These are phyloP conservation scores for Solanum clarkiae DNA, from an alignment of 257 asterid species.

Conservation along the genomic window DNA sequence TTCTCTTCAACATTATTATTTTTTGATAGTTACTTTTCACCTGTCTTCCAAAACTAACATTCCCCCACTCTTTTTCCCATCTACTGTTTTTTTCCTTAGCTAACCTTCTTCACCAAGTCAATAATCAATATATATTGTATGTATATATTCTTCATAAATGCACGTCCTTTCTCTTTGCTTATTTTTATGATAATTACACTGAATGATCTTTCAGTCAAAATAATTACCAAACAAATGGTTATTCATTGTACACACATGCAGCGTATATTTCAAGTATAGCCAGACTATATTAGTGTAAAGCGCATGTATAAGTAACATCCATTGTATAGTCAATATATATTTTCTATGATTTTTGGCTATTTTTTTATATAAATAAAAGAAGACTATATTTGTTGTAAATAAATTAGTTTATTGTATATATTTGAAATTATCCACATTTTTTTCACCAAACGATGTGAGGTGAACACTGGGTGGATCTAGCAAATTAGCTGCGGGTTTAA, in stretches of 20 bases:
- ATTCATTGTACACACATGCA: too few species aligned
- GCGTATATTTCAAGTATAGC: too few species aligned
- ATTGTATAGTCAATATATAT: too few species aligned
- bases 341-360: too few species aligned
- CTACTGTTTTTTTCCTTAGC: conserved; percentile 11
- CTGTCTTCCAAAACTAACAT: conserved; percentile 9
- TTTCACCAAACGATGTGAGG: not conserved
- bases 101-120: conserved; percentile 4
- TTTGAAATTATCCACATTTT: not conserved
- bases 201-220: too few species aligned
- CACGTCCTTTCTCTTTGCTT: not conserved
- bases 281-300: too few species aligned
- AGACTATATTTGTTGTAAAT: too few species aligned
- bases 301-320: too few species aligned
- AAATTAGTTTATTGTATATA: too few species aligned
- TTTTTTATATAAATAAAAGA: too few species aligned
- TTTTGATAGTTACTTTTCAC: conserved; percentile 12
- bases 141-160: not conserved
- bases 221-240: too few species aligned
- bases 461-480: not conserved
- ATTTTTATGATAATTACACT: too few species aligned
- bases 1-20: not conserved
- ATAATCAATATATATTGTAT: not conserved
- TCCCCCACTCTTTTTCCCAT: not conserved
- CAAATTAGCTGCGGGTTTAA: not conserved